phyloP scores from a whole-genome alignment of 768 basidiomycete species.

The Panus rudis region DNA sequence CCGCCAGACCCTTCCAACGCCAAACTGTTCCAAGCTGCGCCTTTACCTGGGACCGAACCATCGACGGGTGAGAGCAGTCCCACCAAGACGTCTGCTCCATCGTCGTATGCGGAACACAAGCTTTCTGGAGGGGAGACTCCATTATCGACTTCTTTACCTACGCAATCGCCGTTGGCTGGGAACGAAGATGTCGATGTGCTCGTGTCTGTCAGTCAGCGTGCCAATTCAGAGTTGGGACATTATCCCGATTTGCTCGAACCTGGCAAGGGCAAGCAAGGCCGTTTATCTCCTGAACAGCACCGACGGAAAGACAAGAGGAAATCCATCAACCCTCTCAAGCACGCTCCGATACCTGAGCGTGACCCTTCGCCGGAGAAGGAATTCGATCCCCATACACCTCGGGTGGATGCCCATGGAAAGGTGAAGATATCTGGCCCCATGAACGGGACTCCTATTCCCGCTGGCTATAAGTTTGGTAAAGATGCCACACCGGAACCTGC shows the following conservation, averaged over 20 bases:
- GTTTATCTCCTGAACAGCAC: slow-evolving; percentile 48
- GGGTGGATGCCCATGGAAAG: slow-evolving; percentile 49
- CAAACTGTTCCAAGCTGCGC: slow-evolving; percentile 50
- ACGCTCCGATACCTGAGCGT: slow-evolving; percentile 39
- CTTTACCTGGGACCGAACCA: slow-evolving; percentile 18
- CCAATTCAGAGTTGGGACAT: slow-evolving; percentile 79
- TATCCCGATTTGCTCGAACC: slow-evolving; percentile 51
- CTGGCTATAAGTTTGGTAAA: slow-evolving; percentile 89
- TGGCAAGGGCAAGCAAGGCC: slow-evolving; percentile 28
- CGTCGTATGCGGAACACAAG: slow-evolving; percentile 40
- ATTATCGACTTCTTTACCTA: slow-evolving; percentile 54
- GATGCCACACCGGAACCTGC: slow-evolving; percentile 37
- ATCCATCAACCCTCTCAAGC: slow-evolving; percentile 57
- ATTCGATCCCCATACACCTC: slow-evolving; percentile 37
- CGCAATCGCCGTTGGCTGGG: slow-evolving; percentile 37
- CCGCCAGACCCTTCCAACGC: slow-evolving; percentile 46
- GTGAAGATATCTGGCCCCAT: slow-evolving; percentile 88
- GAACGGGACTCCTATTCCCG: slow-evolving; percentile 77
- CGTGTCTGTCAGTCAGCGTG: slow-evolving; percentile 39
- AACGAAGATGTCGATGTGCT: slow-evolving; percentile 24
- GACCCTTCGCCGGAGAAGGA: slow-evolving; percentile 43
- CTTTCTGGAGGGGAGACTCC: slow-evolving; percentile 37
- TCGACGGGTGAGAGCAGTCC: slow-evolving; percentile 9
- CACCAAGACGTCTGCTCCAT: slow-evolving; percentile 33
- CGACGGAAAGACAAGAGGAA: slow-evolving; percentile 53